Evolutionary conservation across 1,139 yeast species (phyloP), one percentile per base, ranked within the genome.

Genomic region (Sugiyamaella novakii): DNA sequence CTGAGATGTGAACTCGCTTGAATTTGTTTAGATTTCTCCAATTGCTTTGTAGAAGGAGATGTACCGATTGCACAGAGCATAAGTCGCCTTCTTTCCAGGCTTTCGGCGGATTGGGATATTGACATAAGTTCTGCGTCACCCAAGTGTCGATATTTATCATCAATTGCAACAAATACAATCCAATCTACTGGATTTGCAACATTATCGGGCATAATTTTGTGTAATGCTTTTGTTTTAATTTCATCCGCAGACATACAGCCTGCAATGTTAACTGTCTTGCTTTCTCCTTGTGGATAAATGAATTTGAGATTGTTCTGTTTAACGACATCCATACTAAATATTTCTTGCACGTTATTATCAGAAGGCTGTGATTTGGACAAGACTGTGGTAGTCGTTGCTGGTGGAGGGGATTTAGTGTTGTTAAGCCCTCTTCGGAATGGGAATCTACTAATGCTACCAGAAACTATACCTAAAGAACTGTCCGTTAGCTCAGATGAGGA

Each of bases 161-260:
- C 65, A 28, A 57, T 56, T 5, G 65, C 62, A 29, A 78, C 72
- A 58, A 74, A 79, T 1, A 79, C 74, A 40, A 73, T 74, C 72
- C 80, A 80, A 29, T 71, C 66, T 37, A 76, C 80, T 44, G 80
- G 77, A 10, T 68, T 75, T 53, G 69, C 80, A 64, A 50, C 49
- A 14, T 49, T 36, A 30, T 60, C 21, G 68, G 59, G 35, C 29
- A 84, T 83, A 43, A 85, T 66, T 58, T 81, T 79, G 58, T 81
- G 79, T 53, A 88, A 69, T 1, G 87, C 82, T 58, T 83, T 83
- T 45, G 81, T 73, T 64, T 87, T 87, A 46, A 88, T 85, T 10
- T 89, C 81, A 49, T 80, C 85, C 1, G 96, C 91, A 61, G 84
- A 84, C 65, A 81, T 84, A 62, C 95, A 87, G 0, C 91, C 95